Evolutionary conservation across 2,329 filamentous ascomycete species (phyloP).

Genomic region (Aspergillus nomiae): DNA sequence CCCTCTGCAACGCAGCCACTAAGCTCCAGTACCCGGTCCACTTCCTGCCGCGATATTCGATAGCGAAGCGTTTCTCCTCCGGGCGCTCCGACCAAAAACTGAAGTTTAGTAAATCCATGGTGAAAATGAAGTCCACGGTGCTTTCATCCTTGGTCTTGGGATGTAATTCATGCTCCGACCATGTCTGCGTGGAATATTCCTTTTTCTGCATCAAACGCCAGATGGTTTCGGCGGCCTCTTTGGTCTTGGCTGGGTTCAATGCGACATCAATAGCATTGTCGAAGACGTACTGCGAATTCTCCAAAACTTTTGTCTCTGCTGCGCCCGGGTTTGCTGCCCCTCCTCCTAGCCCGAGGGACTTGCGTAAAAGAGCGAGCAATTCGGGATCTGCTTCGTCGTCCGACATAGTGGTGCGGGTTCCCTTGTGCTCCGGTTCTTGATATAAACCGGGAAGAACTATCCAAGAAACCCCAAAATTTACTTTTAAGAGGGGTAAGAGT

Average conservation of each 20-base stretch:
- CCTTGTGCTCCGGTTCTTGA: not conserved
- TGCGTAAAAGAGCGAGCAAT: conserved; percentile 79
- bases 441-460: not conserved
- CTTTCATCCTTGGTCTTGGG: conserved; percentile 77
- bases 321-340: conserved; percentile 55
- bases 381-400: conserved; percentile 91
- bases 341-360: conserved; percentile 70
- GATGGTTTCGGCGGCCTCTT: conserved; percentile 77
- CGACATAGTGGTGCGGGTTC: conserved; percentile 62
- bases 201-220: conserved; percentile 81
- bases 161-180: conserved; percentile 87
- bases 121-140: conserved; percentile 91
- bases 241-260: conserved; percentile 78
- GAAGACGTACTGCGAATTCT: conserved; percentile 82
- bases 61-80: conserved; percentile 73
- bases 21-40: conserved; percentile 98
- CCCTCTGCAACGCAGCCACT: conserved; percentile 82
- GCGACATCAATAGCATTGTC: conserved; percentile 93
- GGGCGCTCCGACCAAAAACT: conserved; percentile 84
- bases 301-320: conserved; percentile 78
- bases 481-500: not conserved
- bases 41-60: conserved; percentile 75
- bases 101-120: conserved; percentile 96
- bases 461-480: not conserved
- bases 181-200: conserved; percentile 78